Evolutionary conservation across 371 early-diverging fungal genomes (phyloP).

Genomic region (Mortierella sp.): DNA sequence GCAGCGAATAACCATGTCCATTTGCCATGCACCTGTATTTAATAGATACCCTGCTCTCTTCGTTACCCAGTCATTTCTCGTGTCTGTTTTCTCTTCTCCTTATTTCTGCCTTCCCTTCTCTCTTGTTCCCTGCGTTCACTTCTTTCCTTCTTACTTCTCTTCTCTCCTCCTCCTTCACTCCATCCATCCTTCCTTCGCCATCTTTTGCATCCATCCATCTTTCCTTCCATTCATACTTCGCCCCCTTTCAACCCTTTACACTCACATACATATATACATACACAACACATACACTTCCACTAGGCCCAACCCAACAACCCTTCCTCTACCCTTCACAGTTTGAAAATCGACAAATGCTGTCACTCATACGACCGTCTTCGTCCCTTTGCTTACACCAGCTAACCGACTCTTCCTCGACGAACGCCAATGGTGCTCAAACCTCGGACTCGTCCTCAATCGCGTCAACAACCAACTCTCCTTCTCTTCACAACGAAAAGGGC

Average conservation of each 20-base stretch:
- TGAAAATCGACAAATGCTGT: constrained; percentile 28
- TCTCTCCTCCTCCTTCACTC: not conserved
- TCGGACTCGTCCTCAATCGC: not conserved
- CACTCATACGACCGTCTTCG: constrained; percentile 50
- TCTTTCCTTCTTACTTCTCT: constrained; percentile 7
- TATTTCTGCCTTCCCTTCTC: not conserved
- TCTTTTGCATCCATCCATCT: not conserved
- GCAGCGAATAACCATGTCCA: not conserved
- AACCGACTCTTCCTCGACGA: constrained; percentile 15
- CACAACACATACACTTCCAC: not conserved
- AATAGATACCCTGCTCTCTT: constrained; percentile 1
- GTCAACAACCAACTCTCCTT: not conserved
- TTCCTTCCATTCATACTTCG: not conserved
- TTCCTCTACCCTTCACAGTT: not conserved
- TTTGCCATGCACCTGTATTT: not conserved
- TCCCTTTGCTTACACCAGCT: constrained; percentile 47
- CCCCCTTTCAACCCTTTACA: not conserved
- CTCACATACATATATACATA: not conserved
- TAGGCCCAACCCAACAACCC: not conserved
- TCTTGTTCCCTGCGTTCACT: not conserved
- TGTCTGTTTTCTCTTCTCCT: not conserved
- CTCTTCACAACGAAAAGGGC: not conserved
- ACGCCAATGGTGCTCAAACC: not conserved
- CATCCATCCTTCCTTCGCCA: not conserved
- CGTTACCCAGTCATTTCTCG: not conserved